Evolutionary conservation across 2,329 filamentous ascomycete genomes (phyloP), one percentile per base, ranked within the genome.

Genomic region (Fusarium albidum): DNA sequence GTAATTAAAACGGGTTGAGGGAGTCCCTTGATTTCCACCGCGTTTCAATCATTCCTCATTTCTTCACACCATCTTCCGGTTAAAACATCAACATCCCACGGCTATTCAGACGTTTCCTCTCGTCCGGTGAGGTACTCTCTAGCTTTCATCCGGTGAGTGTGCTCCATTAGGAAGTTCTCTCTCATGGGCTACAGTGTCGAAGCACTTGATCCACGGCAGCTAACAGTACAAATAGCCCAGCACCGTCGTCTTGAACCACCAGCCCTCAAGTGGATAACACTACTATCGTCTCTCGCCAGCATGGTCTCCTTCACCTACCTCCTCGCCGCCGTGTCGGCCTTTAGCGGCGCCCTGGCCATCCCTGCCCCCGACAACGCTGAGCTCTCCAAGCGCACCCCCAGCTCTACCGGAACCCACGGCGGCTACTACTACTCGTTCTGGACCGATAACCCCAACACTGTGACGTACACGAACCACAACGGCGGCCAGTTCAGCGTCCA

Each of bases 401-500:
- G 64, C 59, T 62, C 64, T 25, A 68, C 65, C 1, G 72, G 72
- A 7, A 67, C 39, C 6, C 67, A 69, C 60, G 73, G 76, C 43
- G 79, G 79, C 9, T 67, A 34, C 64, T 81, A 75, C 64, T 81
- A 78, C 55, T 79, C 74, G 5, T 81, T 74, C 69, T 80, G 78
- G 78, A 77, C 77, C 39, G 77, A 81, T 35, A 76, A 74, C 2
- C 75, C 70, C 37, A 75, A 72, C 15, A 64, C 62, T 13, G 77
- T 79, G 9, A 75, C 70, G 26, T 81, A 81, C 67, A 77, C 64
- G 47, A 82, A 82, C 65, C 72, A 72, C 3, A 61, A 64, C 6
- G 72, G 60, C 4, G 79, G 79, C 1, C 64, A 70, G 25, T 83
- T 82, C 71, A 74, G 48, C 71, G 77, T 67, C 37, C 27, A 35